Conservation (phyloP, 1,139 yeast genomes). For the Saccharomyces hybrid region DNA sequence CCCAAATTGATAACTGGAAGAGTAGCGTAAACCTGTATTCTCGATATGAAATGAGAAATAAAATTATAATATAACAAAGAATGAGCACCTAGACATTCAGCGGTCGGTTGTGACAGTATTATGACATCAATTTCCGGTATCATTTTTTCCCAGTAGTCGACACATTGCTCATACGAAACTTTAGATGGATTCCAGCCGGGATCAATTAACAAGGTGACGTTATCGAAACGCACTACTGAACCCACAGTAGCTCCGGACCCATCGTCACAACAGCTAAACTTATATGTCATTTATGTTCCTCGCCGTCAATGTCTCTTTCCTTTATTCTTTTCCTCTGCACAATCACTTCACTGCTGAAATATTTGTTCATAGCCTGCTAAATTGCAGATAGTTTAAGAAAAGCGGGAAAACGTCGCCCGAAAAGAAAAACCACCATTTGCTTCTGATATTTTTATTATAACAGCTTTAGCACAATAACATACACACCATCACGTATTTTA, state of each 20-base stretch:
- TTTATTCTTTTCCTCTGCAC: background rate
- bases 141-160: slow-evolving; percentile 37
- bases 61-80: slow-evolving; percentile 55
- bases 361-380: background rate
- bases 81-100: slow-evolving; percentile 75
- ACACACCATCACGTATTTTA: no score
- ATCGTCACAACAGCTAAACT: slow-evolving; percentile 25
- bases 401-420: background rate
- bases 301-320: background rate
- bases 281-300: slow-evolving; percentile 23
- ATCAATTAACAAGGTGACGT: slow-evolving; percentile 52
- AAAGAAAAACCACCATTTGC: background rate
- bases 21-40: slow-evolving; percentile 77
- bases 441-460: background rate
- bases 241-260: slow-evolving; percentile 29
- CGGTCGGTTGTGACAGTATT: slow-evolving; percentile 77
- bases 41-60: slow-evolving; percentile 48
- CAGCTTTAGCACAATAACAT: no score
- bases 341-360: background rate
- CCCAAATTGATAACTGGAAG: slow-evolving; percentile 85
- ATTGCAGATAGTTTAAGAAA: background rate
- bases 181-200: slow-evolving; percentile 63
- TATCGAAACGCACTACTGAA: slow-evolving; percentile 34
- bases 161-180: slow-evolving; percentile 18
- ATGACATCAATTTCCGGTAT: slow-evolving; percentile 55